These are phyloP conservation scores for Sphaerosporella brunnea DNA, from an alignment of 495 filamentous ascomycete genomes.

Conservation along the genomic window DNA sequence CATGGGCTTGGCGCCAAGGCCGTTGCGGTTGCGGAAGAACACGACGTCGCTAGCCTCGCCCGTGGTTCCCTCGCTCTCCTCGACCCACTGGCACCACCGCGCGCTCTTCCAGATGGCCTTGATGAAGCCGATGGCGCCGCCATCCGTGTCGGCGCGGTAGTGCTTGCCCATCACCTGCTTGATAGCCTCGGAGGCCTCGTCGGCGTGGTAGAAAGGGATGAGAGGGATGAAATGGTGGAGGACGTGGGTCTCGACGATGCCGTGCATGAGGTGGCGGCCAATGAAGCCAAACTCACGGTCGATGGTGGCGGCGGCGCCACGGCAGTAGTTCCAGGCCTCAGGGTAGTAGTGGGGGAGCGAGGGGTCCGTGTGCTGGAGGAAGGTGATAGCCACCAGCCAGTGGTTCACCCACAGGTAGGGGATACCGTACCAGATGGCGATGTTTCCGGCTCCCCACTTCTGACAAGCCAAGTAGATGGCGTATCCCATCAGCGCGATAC, in stretches of 20 bases:
- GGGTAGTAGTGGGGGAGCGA: constrained; percentile 66
- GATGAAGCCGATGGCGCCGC: constrained; percentile 46
- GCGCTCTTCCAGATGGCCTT: constrained; percentile 45
- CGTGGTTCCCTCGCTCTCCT: constrained; percentile 45
- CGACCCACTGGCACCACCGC: constrained; percentile 61
- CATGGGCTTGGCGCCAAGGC: constrained; percentile 43
- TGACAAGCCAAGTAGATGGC: constrained; percentile 43
- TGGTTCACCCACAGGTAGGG: constrained; percentile 98
- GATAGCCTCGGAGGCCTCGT: constrained; percentile 73
- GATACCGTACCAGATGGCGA: constrained; percentile 82
- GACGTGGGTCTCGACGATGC: constrained; percentile 84
- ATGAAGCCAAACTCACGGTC: constrained; percentile 83
- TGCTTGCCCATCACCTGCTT: constrained; percentile 64
- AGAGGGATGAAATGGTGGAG: constrained; percentile 71
- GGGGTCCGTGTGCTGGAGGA: constrained; percentile 79
- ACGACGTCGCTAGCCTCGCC: constrained; percentile 46
- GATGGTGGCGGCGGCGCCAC: constrained; percentile 70
- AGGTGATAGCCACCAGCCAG: constrained; percentile 82
- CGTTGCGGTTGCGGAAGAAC: constrained; percentile 67
- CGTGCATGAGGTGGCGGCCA: constrained; percentile 69
- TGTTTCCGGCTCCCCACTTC: constrained; percentile 66
- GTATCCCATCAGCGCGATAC: constrained; percentile 40
- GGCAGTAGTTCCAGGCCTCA: constrained; percentile 65
- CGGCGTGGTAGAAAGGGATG: constrained; percentile 83
- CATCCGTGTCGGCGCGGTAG: constrained; percentile 51